Evolutionary conservation across 768 basidiomycete species (phyloP).

Genomic region (Calocybe gangraenosa): DNA sequence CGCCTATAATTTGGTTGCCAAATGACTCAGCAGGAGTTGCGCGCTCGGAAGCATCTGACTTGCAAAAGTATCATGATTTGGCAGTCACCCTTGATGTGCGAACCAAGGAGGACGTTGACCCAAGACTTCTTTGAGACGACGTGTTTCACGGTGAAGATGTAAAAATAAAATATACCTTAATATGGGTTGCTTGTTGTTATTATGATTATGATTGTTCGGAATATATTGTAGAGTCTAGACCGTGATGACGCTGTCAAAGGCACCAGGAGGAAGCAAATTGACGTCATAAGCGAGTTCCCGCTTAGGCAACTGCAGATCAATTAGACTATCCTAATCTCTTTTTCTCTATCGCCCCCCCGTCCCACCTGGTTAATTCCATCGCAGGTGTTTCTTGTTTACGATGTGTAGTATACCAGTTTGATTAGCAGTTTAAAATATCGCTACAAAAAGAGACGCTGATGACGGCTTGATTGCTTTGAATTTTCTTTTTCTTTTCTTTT

Average conservation of each 20-base stretch:
- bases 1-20: constrained; percentile 82
- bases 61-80: constrained; percentile 70
- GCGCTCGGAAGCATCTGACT: constrained; percentile 68
- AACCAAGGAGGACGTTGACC: constrained; percentile 43
- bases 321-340: background rate
- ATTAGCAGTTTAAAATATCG: no score
- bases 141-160: constrained; percentile 25
- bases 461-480: background rate
- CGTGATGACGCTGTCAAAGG: constrained; percentile 6
- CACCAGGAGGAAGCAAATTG: constrained; percentile 7
- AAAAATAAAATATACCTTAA: background rate
- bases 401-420: no score
- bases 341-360: background rate
- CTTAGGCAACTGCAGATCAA: background rate
- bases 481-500: background rate
- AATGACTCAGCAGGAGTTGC: constrained; percentile 74
- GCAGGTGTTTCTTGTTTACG: no score
- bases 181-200: constrained; percentile 5
- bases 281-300: constrained; percentile 5
- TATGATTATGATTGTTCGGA: constrained; percentile 8
- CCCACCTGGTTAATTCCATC: no score
- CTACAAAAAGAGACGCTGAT: no score
- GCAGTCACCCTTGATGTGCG: constrained; percentile 68
- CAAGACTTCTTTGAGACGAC: constrained; percentile 19
- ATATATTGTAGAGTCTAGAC: constrained; percentile 5